Evolutionary conservation across 1,284 basidiomycete species (phyloP).

Genomic region (Boletus smithii): DNA sequence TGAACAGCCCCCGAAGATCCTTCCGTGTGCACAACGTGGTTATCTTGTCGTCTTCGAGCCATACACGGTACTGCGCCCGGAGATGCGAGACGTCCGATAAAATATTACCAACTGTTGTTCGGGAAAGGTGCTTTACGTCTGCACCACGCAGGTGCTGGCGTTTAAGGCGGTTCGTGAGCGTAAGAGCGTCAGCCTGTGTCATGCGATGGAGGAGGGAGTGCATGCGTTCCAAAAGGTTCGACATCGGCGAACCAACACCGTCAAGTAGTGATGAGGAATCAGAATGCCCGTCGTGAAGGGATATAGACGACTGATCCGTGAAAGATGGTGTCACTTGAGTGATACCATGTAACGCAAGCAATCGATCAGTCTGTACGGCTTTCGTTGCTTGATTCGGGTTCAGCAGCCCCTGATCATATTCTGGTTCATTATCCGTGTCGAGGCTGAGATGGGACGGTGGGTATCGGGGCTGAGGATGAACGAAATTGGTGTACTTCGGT

Average conservation of each 20-base stretch:
- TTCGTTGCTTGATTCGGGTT: constrained; percentile 49
- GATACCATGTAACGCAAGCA: constrained; percentile 30
- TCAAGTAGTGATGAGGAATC: constrained; percentile 68
- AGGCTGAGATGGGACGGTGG: constrained; percentile 41
- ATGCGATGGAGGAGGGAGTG: constrained; percentile 66
- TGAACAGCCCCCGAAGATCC: constrained; percentile 83
- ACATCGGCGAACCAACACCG: constrained; percentile 48
- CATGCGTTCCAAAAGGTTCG: constrained; percentile 70
- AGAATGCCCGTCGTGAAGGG: constrained; percentile 56
- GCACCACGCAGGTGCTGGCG: constrained; percentile 85
- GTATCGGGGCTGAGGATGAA: constrained; percentile 39
- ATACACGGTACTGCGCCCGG: constrained; percentile 73
- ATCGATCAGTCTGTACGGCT: constrained; percentile 73
- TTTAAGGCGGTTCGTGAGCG: constrained; percentile 86
- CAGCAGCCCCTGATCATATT: constrained; percentile 34
- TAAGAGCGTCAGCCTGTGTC: constrained; percentile 80
- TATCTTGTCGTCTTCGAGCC: constrained; percentile 66
- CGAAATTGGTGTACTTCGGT: constrained; percentile 41
- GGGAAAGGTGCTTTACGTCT: constrained; percentile 86
- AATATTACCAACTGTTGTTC: constrained; percentile 77
- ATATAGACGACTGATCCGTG: constrained; percentile 43
- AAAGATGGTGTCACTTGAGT: constrained; percentile 36
- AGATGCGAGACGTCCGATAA: constrained; percentile 70
- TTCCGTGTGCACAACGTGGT: constrained; percentile 68
- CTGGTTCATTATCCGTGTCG: constrained; percentile 47